A percentile compares a stretch with the other conserved stretches of the same genome.
Evolutionary conservation across 2,329 filamentous ascomycete species (phyloP).

Genomic region (Dryadomyces quercus-mongolicae): DNA sequence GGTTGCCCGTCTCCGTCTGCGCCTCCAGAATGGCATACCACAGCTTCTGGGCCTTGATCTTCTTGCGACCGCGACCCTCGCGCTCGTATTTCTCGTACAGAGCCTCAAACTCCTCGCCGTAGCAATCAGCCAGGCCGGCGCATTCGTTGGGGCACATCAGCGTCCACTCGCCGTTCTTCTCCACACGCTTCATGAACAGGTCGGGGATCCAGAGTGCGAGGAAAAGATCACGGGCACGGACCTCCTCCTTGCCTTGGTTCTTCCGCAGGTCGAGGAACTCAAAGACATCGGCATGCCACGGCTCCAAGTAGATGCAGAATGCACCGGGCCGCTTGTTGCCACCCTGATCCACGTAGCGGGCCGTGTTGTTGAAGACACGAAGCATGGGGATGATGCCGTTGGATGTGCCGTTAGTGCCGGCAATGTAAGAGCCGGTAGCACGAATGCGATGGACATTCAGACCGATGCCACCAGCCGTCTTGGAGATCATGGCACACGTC

Average conservation of each 20-base stretch:
- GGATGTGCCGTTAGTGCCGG: conserved; percentile 93
- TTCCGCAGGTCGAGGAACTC: conserved; percentile 96
- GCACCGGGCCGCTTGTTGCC: conserved; percentile 98
- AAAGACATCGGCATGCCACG: conserved; percentile 96
- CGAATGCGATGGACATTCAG: conserved; percentile 94
- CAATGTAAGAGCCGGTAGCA: conserved; percentile 95
- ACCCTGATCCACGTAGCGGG: conserved; percentile 95
- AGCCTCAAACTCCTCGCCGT: conserved; percentile 93
- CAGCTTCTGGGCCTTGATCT: conserved; percentile 93
- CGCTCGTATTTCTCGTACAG: conserved; percentile 89
- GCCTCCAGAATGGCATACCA: conserved; percentile 98
- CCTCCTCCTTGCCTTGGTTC: conserved; percentile 98
- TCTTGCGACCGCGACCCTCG: conserved; percentile 78
- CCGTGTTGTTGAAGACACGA: conserved; percentile 98
- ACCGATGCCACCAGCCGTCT: conserved; percentile 96
- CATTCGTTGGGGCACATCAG: conserved; percentile 97
- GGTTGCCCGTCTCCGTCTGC: conserved; percentile 97
- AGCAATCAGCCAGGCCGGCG: conserved; percentile 87
- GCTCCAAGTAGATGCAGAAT: conserved; percentile 97
- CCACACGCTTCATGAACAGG: conserved; percentile 99
- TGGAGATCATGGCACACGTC: conserved; percentile 99
- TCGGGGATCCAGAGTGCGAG: conserved; percentile 97
- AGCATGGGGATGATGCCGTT: conserved; percentile 98
- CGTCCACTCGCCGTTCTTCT: conserved; percentile 94
- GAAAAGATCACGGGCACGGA: conserved; percentile 93